Conservation (phyloP, 2,329 filamentous ascomycete species). For the Clarireedia hainanense region DNA sequence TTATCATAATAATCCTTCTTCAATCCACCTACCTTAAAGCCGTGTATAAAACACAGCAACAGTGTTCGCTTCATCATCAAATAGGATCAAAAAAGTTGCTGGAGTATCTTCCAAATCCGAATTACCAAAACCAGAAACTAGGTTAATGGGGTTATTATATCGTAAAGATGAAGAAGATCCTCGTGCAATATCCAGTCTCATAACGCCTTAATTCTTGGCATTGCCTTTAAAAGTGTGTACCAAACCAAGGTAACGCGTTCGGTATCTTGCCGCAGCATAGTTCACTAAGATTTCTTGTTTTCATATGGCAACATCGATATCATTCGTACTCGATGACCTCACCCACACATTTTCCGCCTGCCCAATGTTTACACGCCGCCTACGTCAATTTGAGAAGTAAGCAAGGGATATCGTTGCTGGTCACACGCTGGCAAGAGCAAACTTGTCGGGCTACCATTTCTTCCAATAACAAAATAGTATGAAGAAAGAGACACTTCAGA, state of each 20-base stretch:
- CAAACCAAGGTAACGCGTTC: no score
- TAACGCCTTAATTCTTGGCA: no score
- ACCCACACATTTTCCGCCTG: neutral
- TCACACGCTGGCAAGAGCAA: neutral
- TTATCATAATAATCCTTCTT: neutral
- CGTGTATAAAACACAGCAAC: slow-evolving; percentile 66
- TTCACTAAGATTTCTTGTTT: neutral
- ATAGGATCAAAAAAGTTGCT: neutral
- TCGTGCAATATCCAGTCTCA: neutral
- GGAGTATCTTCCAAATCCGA: neutral
- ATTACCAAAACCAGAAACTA: neutral
- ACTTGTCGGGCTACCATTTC: neutral
- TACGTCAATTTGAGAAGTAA: slow-evolving; percentile 2
- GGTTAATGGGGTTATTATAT: neutral
- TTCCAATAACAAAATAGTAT: neutral
- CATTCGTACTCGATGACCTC: neutral
- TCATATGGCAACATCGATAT: neutral
- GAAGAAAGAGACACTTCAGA: no score
- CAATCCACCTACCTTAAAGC: slow-evolving; percentile 45
- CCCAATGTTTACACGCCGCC: neutral
- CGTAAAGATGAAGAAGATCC: slow-evolving; percentile 1
- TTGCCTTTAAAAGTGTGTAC: no score
- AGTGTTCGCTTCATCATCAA: slow-evolving; percentile 47
- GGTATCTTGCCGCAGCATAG: no score
- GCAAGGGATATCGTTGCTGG: neutral